Conservation (phyloP, 2,329 filamentous ascomycete species). For the Penicillium sp. region DNA sequence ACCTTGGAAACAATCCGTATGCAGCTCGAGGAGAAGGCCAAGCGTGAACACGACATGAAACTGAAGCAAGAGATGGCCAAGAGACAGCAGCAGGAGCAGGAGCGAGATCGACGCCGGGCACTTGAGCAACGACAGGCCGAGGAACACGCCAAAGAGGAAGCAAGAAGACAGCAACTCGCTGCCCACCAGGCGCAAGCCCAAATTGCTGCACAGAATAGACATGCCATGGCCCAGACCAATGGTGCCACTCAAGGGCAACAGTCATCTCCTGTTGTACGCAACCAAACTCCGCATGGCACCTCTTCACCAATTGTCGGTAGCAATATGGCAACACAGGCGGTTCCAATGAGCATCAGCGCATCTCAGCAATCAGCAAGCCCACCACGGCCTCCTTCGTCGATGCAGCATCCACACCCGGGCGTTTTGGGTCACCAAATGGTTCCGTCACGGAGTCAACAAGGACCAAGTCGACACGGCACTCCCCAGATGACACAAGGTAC, state of each 20-base stretch:
- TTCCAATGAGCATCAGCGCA: constrained; percentile 43
- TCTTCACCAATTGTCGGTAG: constrained; percentile 43
- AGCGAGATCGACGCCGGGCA: constrained; percentile 45
- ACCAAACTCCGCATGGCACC: constrained; percentile 43
- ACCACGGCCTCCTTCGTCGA: constrained; percentile 40
- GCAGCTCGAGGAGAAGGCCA: constrained; percentile 64
- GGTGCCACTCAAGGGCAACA: constrained; percentile 40
- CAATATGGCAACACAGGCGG: constrained; percentile 36
- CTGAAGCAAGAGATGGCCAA: constrained; percentile 47
- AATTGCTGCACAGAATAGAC: constrained; percentile 46
- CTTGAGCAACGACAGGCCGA: constrained; percentile 41
- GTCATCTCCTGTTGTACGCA: constrained; percentile 45
- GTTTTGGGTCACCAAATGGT: constrained; percentile 44
- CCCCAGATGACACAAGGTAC: constrained; percentile 46
- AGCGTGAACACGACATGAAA: constrained; percentile 45
- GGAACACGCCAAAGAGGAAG: constrained; percentile 40
- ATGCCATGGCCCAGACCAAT: constrained; percentile 45
- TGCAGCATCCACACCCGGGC: constrained; percentile 45
- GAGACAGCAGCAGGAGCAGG: constrained; percentile 45
- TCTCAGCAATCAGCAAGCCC: constrained; percentile 46
- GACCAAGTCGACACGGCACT: constrained; percentile 44
- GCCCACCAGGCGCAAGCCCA: constrained; percentile 46
- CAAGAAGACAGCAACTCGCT: constrained; percentile 35
- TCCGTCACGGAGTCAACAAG: constrained; percentile 42
- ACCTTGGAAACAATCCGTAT: constrained; percentile 77